A percentile compares a stretch with the other conserved stretches of the same genome.
phyloP scores from a whole-genome alignment of 78 protist genomes.

The Andalucia godoyi region DNA sequence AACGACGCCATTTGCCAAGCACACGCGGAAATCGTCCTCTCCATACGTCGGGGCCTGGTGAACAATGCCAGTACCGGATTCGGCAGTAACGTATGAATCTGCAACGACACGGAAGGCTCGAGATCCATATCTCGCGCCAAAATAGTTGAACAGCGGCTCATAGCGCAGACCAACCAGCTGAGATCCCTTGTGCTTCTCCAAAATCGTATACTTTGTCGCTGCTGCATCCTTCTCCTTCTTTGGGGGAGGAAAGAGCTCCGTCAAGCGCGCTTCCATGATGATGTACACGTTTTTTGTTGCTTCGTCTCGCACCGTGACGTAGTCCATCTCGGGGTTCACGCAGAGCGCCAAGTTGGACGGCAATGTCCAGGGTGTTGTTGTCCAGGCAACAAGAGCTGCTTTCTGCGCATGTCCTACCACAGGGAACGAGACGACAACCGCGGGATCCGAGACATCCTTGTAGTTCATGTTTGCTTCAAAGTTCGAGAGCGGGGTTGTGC shows the following conservation, averaged over 20 bases:
- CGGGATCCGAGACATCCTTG: slow-evolving; percentile 86
- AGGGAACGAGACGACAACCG: slow-evolving; percentile 53
- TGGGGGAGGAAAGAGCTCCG: slow-evolving; percentile 18
- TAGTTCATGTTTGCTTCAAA: slow-evolving; percentile 93
- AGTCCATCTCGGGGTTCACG: slow-evolving; percentile 81
- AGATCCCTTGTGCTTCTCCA: slow-evolving; percentile 24
- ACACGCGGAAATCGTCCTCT: slow-evolving; percentile 97
- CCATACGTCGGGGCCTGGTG: slow-evolving; percentile 99
- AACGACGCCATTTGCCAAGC: slow-evolving; percentile 67
- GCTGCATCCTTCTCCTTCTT: slow-evolving; percentile 2
- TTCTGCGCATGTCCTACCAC: slow-evolving; percentile 36
- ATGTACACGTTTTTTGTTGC: background rate
- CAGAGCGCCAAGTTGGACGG: slow-evolving; percentile 92
- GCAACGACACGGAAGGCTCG: slow-evolving; percentile 70
- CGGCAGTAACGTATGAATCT: slow-evolving; percentile 87
- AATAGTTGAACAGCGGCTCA: slow-evolving; percentile 91
- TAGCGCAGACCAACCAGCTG: slow-evolving; percentile 67
- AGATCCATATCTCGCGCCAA: slow-evolving; percentile 11
- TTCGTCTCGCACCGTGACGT: slow-evolving; percentile 51
- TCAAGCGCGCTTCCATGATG: slow-evolving; percentile 8
- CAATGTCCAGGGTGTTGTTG: slow-evolving; percentile 99
- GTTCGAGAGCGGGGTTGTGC: slow-evolving; percentile 96
- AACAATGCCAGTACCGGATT: slow-evolving; percentile 95
- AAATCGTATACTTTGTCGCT: background rate
- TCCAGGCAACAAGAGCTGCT: slow-evolving; percentile 87